Evolutionary conservation across 257 asterid genomes (phyloP).

Genomic region (Fraxinus pennsylvanica): DNA sequence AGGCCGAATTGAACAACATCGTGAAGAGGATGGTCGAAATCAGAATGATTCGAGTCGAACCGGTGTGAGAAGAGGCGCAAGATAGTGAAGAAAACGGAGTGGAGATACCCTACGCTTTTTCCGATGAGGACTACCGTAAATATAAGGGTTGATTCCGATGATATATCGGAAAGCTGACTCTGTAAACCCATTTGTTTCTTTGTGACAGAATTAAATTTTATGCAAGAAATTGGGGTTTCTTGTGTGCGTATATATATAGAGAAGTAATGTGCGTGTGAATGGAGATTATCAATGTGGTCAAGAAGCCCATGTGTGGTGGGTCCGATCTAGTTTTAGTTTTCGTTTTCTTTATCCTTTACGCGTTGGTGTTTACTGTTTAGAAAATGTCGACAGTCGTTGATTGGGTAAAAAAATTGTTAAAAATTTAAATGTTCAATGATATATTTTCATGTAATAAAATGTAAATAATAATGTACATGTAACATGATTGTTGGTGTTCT

Average conservation of each 20-base stretch:
- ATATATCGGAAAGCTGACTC: slow-evolving; percentile 13
- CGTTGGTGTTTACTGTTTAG: too few species aligned
- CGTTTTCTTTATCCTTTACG: too few species aligned
- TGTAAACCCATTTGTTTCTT: slow-evolving; percentile 16
- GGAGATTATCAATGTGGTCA: not conserved
- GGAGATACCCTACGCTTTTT: slow-evolving; percentile 15
- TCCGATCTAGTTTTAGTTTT: not conserved
- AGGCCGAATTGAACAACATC: slow-evolving; percentile 12
- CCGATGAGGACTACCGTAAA: not conserved
- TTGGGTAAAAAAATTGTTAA: too few species aligned
- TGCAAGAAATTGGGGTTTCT: not conserved
- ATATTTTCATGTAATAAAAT: too few species aligned
- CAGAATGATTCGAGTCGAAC: not conserved
- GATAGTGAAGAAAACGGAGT: not conserved
- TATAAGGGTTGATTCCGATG: slow-evolving; percentile 20
- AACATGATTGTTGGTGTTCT: too few species aligned
- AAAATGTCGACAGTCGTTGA: too few species aligned
- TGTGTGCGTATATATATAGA: not conserved
- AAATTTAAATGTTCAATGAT: too few species aligned
- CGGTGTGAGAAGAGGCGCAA: not conserved
- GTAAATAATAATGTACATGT: too few species aligned
- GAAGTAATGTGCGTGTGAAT: not conserved
- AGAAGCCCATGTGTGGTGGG: not conserved
- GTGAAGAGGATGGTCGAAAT: not conserved
- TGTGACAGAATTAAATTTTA: not conserved